These are phyloP conservation scores for Apostasia shenzhenica DNA, from an alignment of 106 monocot species.

Conservation along the genomic window DNA sequence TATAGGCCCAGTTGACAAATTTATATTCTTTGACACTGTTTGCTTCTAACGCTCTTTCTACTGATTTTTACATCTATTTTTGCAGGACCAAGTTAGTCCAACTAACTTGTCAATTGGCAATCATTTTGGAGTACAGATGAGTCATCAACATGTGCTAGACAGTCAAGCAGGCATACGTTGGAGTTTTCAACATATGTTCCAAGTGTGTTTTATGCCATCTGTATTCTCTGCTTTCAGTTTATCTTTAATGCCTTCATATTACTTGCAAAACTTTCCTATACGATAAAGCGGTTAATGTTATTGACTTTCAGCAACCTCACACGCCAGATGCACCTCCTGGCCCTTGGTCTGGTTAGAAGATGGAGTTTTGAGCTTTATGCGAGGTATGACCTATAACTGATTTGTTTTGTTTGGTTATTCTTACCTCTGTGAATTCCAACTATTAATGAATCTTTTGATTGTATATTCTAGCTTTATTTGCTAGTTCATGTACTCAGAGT, in stretches of 20 bases:
- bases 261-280: background rate
- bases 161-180: constrained; percentile 37
- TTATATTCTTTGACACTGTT: too few relatives aligned
- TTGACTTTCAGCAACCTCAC: constrained; percentile 29
- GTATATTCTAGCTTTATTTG: too few relatives aligned
- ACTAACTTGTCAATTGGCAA: constrained; percentile 43
- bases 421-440: too few relatives aligned
- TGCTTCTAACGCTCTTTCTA: too few relatives aligned
- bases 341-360: constrained; percentile 35
- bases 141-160: constrained; percentile 36
- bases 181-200: constrained; percentile 45
- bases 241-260: background rate
- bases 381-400: too few relatives aligned
- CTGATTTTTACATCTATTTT: background rate
- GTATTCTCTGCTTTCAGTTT: background rate
- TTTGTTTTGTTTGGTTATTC: too few relatives aligned
- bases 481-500: too few relatives aligned
- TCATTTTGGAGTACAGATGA: constrained; percentile 43
- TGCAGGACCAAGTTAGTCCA: constrained; percentile 35
- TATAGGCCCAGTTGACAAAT: too few relatives aligned
- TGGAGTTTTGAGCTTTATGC: too few relatives aligned
- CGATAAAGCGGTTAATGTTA: constrained; percentile 3
- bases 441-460: too few relatives aligned
- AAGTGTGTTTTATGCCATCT: constrained; percentile 19
- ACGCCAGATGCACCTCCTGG: constrained; percentile 38